Evolutionary conservation across 2,329 filamentous ascomycete genomes (phyloP).

Genomic region (Penicillium sp.): DNA sequence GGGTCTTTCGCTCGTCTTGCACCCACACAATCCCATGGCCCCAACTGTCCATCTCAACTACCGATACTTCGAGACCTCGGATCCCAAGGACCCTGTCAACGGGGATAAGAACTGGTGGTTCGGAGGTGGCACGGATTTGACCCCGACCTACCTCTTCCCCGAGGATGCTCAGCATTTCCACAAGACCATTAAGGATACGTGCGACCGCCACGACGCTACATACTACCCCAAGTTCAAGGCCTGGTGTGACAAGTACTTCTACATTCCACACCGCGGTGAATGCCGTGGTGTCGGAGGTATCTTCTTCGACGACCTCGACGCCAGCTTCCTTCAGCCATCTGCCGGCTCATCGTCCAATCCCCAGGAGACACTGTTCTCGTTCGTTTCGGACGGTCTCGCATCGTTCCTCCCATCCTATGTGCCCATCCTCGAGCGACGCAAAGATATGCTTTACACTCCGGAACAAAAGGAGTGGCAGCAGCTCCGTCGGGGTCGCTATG

Average conservation of each 20-base stretch:
- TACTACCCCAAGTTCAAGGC: constrained; percentile 96
- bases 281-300: constrained; percentile 87
- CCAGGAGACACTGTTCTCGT: constrained; percentile 84
- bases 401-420: constrained; percentile 89
- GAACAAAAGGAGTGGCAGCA: constrained; percentile 96
- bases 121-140: constrained; percentile 89
- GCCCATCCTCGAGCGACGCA: constrained; percentile 81
- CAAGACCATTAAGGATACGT: constrained; percentile 83
- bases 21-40: constrained; percentile 93
- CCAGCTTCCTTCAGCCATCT: constrained; percentile 39
- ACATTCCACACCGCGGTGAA: constrained; percentile 85
- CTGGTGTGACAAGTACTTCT: constrained; percentile 98
- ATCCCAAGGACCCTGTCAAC: constrained; percentile 68
- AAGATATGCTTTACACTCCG: constrained; percentile 84
- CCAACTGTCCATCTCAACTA: constrained; percentile 98
- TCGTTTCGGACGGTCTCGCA: constrained; percentile 76
- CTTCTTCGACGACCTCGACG: constrained; percentile 97
- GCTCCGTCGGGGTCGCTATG: constrained; percentile 86
- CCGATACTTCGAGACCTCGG: constrained; percentile 94
- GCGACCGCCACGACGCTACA: constrained; percentile 84
- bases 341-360: constrained; percentile 64
- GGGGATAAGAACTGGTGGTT: constrained; percentile 87
- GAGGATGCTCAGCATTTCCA: constrained; percentile 98
- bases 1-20: constrained; percentile 86
- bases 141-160: constrained; percentile 89